Percentiles rank a stretch among this genome's conserved stretches.
phyloP scores from a whole-genome alignment of 208 protist species.

The Trypanosoma brucei region DNA sequence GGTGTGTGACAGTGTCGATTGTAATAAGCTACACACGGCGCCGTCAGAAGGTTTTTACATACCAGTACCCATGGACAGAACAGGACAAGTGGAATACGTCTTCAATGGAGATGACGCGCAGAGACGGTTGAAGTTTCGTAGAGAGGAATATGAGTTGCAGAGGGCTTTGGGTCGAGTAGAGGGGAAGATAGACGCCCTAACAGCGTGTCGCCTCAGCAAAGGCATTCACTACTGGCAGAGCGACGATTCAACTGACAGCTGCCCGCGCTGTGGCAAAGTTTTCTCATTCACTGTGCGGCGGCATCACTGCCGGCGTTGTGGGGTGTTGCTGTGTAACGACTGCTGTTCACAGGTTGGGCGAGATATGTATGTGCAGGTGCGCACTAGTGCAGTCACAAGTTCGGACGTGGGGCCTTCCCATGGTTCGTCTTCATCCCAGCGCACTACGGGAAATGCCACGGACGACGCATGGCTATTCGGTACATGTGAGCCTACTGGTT shows the following conservation, averaged over 20 bases:
- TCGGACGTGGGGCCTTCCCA: neutral
- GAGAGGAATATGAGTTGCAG: constrained; percentile 8
- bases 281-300: constrained; percentile 42
- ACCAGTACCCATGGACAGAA: neutral
- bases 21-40: too few species aligned
- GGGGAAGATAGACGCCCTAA: constrained; percentile 3
- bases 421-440: neutral
- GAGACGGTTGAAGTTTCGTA: constrained; percentile 6
- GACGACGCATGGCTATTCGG: constrained; percentile 15
- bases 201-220: neutral
- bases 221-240: constrained; percentile 39
- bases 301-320: constrained; percentile 76
- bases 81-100: constrained; percentile 15
- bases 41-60: constrained; percentile 1
- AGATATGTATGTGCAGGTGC: constrained; percentile 31
- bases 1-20: too few species aligned
- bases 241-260: constrained; percentile 34
- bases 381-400: neutral
- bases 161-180: neutral
- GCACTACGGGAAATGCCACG: neutral
- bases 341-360: constrained; percentile 51
- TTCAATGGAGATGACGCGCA: constrained; percentile 16
- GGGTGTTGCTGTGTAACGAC: constrained; percentile 48
- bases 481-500: constrained; percentile 9
- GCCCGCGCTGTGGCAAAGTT: constrained; percentile 39